Conservation (phyloP, 108 stramenopile species). For the Craspedostauros australis region DNA sequence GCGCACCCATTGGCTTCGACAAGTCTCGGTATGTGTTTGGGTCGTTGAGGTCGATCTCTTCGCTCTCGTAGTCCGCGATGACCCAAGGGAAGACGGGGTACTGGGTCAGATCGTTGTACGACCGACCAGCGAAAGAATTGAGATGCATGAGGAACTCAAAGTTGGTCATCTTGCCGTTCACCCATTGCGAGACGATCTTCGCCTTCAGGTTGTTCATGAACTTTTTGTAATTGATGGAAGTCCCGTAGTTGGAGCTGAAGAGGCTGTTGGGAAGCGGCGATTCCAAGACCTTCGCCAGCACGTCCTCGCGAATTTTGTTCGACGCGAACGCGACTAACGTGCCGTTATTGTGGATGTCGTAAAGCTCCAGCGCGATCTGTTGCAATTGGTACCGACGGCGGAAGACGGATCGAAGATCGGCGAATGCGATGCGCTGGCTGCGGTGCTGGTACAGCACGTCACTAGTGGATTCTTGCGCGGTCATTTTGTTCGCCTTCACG, state of each 20-base stretch:
- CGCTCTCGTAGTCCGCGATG: conserved; percentile 90
- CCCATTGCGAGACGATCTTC: conserved; percentile 80
- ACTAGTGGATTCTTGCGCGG: conserved; percentile 21
- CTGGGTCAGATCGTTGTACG: conserved; percentile 95
- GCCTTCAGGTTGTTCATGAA: conserved; percentile 76
- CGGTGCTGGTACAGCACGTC: conserved; percentile 81
- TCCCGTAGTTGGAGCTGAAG: conserved; percentile 45
- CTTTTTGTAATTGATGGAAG: conserved; percentile 83
- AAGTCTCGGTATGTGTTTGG: conserved; percentile 89
- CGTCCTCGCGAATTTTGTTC: conserved; percentile 69
- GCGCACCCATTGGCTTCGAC: conserved; percentile 94
- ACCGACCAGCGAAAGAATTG: conserved; percentile 95
- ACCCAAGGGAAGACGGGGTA: conserved; percentile 99
- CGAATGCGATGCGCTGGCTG: conserved; percentile 78
- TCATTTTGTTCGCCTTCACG: conserved; percentile 26
- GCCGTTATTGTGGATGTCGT: conserved; percentile 72
- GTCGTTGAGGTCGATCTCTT: conserved; percentile 89
- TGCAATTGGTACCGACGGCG: conserved; percentile 89
- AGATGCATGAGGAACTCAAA: conserved; percentile 98
- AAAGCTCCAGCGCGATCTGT: conserved; percentile 92
- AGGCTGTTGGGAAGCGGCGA: conserved; percentile 82
- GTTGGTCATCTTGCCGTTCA: conserved; percentile 89
- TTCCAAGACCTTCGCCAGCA: conserved; percentile 57
- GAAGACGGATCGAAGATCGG: conserved; percentile 78
- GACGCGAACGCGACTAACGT: conserved; percentile 70